Evolutionary conservation across 768 basidiomycete species (phyloP), one percentile per base, ranked within the genome.

Genomic region (Strobilomyces echinocephalus): DNA sequence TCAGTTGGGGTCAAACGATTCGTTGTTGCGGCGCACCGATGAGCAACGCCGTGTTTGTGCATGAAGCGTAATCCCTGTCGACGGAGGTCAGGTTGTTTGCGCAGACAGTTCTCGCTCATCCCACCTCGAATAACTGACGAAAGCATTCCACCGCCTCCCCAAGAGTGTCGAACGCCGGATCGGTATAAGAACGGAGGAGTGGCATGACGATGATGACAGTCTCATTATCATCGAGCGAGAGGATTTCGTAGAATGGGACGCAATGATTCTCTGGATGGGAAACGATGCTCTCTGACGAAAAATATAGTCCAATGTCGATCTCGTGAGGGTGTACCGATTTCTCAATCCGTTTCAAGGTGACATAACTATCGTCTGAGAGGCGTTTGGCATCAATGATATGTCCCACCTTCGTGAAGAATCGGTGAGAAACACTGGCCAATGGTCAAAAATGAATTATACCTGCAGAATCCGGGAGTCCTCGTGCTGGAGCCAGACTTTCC

Each of bases 71-170:
- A 24, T 16, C 33, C 52, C 52, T 53, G 35, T 16, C 30, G 21
- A 11, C 21, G 18, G 30, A 8, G 16, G 28, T 39, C 39, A 39
- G 10, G 1, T 16, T 16, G 16, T 14, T 36, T 15, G 35, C 16
- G 16, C 35, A 36, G 7, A 35, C 34, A 24, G 12, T 15, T 6
- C 14, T 15, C 3, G 15, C 4, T 52, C 5, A n/a, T 7, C 12
- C 4, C 9, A 67, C 71, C 63, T 70, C 68, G n/a, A 73, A 67
- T 1, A 67, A 38, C 40, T 74, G 70, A 2, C 59, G 54, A 45
- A 73, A 61, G 26, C 68, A 72, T 24, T 69, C 69, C 3, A 73
- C 58, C 2, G 40, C 67, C 49, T 74, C 72, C 1, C 70, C 71
- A 6, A 72, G 14, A 0, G 65, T 70, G 40, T 65, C 61, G 48